Evolutionary conservation across 140 eudicot genomes (phyloP).

Genomic region (Bidens hawaiensis): DNA sequence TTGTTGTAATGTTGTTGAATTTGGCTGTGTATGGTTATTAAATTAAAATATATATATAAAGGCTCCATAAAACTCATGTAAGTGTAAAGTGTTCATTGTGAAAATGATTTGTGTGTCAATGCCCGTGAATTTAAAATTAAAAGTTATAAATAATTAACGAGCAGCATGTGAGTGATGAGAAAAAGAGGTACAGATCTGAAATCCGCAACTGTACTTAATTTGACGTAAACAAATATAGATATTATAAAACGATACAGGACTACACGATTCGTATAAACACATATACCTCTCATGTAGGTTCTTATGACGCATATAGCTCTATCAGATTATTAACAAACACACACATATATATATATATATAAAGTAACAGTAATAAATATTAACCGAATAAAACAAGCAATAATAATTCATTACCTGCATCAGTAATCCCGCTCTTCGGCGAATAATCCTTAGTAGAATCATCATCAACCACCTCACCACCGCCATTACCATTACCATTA

Average conservation of each 20-base stretch:
- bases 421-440: slow-evolving; percentile 55
- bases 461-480: slow-evolving; percentile 33
- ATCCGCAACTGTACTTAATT: not conserved
- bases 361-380: no score
- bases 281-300: no score
- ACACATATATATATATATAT: no score
- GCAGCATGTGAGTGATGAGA: not conserved
- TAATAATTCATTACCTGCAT: slow-evolving; percentile 49
- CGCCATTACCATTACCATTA: slow-evolving; percentile 4
- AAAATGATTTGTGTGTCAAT: not conserved
- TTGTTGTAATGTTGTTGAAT: not conserved
- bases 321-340: no score
- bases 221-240: not conserved
- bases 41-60: not conserved
- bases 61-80: not conserved
- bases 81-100: not conserved
- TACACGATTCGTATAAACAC: no score
- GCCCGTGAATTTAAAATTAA: not conserved
- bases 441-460: slow-evolving; percentile 32
- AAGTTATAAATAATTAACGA: not conserved
- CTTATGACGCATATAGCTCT: no score
- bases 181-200: slow-evolving; percentile 9
- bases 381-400: not conserved
- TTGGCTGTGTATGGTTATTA: not conserved
- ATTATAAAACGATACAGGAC: not conserved